Percentiles rank a stretch among this genome's conserved stretches.
These are phyloP conservation scores for Vicia sativa DNA, from an alignment of 306 rosid genomes.

Conservation along the genomic window DNA sequence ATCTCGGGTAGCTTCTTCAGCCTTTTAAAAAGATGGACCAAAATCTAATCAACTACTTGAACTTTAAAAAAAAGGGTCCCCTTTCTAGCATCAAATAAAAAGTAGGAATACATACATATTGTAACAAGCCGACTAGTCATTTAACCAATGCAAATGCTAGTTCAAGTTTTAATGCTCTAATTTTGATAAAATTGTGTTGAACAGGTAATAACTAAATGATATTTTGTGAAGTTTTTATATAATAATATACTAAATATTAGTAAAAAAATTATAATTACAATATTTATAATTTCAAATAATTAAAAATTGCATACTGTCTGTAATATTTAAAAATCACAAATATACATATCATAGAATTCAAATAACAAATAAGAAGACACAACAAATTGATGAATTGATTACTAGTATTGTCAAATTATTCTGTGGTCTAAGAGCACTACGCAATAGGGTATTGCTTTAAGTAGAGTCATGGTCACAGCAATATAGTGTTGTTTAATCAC, in stretches of 20 bases:
- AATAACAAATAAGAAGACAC: background rate
- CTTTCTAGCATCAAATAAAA: background rate
- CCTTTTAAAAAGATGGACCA: constrained; percentile 54
- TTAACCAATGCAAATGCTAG: background rate
- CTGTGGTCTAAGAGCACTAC: background rate
- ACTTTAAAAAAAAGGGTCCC: constrained; percentile 16
- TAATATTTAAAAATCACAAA: background rate
- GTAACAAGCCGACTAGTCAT: background rate
- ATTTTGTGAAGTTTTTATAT: background rate
- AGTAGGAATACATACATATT: background rate
- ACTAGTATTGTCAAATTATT: constrained; percentile 7
- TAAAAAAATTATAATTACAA: background rate
- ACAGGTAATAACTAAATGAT: background rate
- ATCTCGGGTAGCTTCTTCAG: constrained; percentile 82
- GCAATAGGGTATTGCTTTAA: background rate
- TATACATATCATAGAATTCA: background rate
- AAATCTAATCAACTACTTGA: constrained; percentile 20
- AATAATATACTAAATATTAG: background rate
- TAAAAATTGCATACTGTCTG: background rate
- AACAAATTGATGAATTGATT: background rate
- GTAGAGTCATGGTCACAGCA: background rate
- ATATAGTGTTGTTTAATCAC: background rate
- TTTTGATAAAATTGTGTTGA: background rate
- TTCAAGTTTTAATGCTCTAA: background rate
- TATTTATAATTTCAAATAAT: background rate